Evolutionary conservation across 2,329 filamentous ascomycete genomes (phyloP).

Genomic region (Clarireedia monteithiana): DNA sequence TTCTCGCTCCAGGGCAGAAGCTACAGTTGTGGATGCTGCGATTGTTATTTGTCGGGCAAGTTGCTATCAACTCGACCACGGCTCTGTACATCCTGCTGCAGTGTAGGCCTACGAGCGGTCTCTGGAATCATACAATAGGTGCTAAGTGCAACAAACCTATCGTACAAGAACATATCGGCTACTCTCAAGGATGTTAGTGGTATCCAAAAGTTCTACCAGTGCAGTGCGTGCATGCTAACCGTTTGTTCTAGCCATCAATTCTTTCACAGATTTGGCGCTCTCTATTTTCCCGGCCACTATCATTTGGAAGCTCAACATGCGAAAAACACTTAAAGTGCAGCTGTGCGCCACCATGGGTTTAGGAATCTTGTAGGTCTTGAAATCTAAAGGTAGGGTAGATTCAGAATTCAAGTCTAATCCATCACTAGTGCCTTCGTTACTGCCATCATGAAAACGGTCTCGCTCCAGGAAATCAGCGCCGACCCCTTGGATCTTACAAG

Average conservation of each 20-base stretch:
- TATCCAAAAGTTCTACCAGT: neutral
- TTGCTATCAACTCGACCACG: neutral
- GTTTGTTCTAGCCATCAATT: neutral
- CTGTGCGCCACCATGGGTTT: neutral
- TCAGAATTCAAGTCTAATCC: neutral
- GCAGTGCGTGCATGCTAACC: neutral
- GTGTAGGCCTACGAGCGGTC: neutral
- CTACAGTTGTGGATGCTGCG: neutral
- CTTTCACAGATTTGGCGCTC: neutral
- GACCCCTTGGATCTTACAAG: neutral
- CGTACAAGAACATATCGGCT: neutral
- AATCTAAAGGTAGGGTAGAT: neutral
- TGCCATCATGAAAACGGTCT: neutral
- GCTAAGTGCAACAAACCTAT: neutral
- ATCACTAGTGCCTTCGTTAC: neutral
- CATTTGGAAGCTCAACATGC: neutral
- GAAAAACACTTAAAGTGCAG: neutral
- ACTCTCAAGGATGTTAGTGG: neutral
- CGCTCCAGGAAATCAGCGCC: neutral
- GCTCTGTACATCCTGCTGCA: neutral
- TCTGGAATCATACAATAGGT: neutral
- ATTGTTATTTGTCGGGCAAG: neutral
- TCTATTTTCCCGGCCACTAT: neutral
- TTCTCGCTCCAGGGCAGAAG: neutral
- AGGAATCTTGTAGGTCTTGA: neutral